phyloP scores from a whole-genome alignment of 2,329 filamentous ascomycete species.

The Aspergillus sp. region DNA sequence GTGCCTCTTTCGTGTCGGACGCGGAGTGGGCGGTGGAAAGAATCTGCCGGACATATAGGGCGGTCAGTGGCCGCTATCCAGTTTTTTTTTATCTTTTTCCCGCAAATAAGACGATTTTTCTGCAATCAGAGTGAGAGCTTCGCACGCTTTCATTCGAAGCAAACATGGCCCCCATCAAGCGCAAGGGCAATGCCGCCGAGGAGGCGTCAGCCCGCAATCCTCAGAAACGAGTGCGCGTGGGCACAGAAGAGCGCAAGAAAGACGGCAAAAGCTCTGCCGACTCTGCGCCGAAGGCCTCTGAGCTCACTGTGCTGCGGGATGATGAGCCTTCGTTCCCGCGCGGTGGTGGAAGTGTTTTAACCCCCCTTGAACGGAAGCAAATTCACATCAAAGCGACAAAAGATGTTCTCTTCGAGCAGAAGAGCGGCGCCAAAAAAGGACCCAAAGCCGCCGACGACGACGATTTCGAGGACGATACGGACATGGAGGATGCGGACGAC shows the following conservation, averaged over 20 bases:
- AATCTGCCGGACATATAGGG: slow-evolving; percentile 17
- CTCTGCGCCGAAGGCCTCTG: slow-evolving; percentile 36
- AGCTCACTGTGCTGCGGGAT: slow-evolving; percentile 60
- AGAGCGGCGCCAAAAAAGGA: slow-evolving; percentile 56
- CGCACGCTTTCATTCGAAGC: slow-evolving; percentile 29
- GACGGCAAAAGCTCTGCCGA: slow-evolving; percentile 34
- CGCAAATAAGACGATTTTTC: slow-evolving; percentile 18
- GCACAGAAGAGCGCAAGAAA: slow-evolving; percentile 40
- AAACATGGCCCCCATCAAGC: slow-evolving; percentile 51
- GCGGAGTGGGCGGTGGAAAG: slow-evolving; percentile 29
- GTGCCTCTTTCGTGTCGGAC: slow-evolving; percentile 32
- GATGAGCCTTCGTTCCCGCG: slow-evolving; percentile 91
- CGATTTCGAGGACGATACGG: slow-evolving; percentile 53
- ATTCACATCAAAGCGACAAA: slow-evolving; percentile 91
- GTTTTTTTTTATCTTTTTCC: slow-evolving; percentile 31
- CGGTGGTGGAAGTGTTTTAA: slow-evolving; percentile 87
- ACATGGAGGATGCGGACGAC: slow-evolving; percentile 55
- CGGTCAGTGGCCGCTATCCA: slow-evolving; percentile 24
- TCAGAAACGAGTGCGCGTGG: slow-evolving; percentile 48
- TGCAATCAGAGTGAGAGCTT: slow-evolving; percentile 24
- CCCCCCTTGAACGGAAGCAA: slow-evolving; percentile 93
- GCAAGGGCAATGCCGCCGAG: slow-evolving; percentile 48
- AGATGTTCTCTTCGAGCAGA: slow-evolving; percentile 88
- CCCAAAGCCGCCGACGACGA: slow-evolving; percentile 55
- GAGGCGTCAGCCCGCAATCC: slow-evolving; percentile 40